Evolutionary conservation across 495 filamentous ascomycete species (phyloP).

Genomic region (Penicillium cinerascens): DNA sequence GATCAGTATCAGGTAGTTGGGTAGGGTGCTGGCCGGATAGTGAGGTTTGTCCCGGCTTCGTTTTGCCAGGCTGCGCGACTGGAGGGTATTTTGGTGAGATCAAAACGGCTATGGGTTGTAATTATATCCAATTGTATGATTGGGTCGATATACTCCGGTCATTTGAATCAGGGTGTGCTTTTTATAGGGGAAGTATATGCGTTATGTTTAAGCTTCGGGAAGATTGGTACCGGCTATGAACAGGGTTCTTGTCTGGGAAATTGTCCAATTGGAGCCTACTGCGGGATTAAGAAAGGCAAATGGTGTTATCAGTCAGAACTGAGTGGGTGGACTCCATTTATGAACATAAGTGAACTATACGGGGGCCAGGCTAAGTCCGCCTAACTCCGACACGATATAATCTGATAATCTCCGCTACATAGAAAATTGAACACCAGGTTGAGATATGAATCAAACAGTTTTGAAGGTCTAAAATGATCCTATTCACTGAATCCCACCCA

Average conservation of each 20-base stretch:
- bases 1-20: background rate
- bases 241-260: too few relatives aligned
- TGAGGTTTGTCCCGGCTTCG: background rate
- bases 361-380: background rate
- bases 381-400: background rate
- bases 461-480: slow-evolving; percentile 14
- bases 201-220: background rate
- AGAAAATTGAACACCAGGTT: background rate
- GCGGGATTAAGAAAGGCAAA: too few relatives aligned
- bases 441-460: background rate
- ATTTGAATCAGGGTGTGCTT: too few relatives aligned
- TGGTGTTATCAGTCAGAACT: too few relatives aligned
- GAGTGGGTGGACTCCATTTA: background rate
- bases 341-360: background rate
- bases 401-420: background rate
- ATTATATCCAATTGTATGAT: too few relatives aligned
- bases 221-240: too few relatives aligned
- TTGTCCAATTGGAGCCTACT: too few relatives aligned
- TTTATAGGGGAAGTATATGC: too few relatives aligned
- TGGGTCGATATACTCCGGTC: background rate
- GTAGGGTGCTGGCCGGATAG: slow-evolving; percentile 1
- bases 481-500: slow-evolving; percentile 12
- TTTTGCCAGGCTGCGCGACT: slow-evolving; percentile 5
- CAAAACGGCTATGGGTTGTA: too few relatives aligned
- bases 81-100: background rate